These are phyloP conservation scores for Inosperma sp. DNA, from an alignment of 768 basidiomycete genomes.

Conservation along the genomic window DNA sequence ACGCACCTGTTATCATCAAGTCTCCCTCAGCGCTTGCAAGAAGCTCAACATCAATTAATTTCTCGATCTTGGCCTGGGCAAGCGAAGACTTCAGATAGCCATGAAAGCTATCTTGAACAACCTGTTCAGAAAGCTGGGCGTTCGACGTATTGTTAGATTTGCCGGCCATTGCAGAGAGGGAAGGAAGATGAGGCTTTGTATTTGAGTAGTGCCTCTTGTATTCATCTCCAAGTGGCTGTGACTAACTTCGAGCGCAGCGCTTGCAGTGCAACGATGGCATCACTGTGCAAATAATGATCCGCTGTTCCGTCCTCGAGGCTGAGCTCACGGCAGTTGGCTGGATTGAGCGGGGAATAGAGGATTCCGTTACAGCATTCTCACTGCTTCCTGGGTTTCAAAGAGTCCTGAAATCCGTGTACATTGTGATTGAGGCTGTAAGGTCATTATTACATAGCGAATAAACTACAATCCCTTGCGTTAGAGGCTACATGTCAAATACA, in stretches of 20 bases:
- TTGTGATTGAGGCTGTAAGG: background rate
- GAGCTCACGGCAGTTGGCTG: too few species aligned
- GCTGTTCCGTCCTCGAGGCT: too few species aligned
- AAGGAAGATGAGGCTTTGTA: background rate
- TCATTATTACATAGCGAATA: background rate
- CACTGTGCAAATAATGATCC: background rate
- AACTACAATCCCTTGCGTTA: too few species aligned
- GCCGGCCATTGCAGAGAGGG: background rate
- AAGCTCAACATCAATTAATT: constrained; percentile 65
- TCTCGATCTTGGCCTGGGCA: constrained; percentile 72
- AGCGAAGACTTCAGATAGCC: constrained; percentile 76
- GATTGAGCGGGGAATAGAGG: background rate
- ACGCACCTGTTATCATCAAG: constrained; percentile 76
- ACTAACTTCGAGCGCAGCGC: too few species aligned
- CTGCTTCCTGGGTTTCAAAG: too few species aligned
- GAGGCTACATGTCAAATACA: too few species aligned
- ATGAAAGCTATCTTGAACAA: constrained; percentile 77
- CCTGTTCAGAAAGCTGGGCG: constrained; percentile 50
- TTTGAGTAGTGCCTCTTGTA: background rate
- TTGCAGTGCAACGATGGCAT: too few species aligned
- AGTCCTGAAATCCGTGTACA: too few species aligned
- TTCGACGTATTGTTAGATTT: constrained; percentile 1
- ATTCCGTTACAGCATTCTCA: too few species aligned
- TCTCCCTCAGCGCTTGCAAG: constrained; percentile 76
- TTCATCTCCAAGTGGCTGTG: background rate